Evolutionary conservation across 129 eudicot genomes (phyloP).

Genomic region (Arctium minus): DNA sequence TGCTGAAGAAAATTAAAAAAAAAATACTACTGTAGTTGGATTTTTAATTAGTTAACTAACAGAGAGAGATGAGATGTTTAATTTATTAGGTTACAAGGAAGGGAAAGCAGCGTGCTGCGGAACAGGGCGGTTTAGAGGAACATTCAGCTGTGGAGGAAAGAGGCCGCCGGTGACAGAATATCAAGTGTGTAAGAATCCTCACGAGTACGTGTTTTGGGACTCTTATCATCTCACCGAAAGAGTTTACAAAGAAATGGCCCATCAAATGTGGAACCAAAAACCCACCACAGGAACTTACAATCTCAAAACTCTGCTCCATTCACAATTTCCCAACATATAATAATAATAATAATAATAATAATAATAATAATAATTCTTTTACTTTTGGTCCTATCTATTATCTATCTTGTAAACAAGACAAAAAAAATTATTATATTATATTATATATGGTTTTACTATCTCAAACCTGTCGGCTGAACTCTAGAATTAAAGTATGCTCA

Average conservation of each 20-base stretch:
- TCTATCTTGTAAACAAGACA: neutral
- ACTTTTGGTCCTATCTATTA: neutral
- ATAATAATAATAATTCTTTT: neutral
- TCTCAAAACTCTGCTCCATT: slow-evolving; percentile 34
- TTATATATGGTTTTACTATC: neutral
- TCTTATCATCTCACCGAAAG: slow-evolving; percentile 50
- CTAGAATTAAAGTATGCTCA: neutral
- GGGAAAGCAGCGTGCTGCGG: slow-evolving; percentile 80
- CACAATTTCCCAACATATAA: neutral
- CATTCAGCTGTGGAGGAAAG: slow-evolving; percentile 70
- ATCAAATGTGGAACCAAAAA: slow-evolving; percentile 45
- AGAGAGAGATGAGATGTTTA: neutral
- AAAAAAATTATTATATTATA: no score
- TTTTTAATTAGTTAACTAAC: neutral
- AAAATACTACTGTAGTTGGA: no score
- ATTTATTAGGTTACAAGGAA: slow-evolving; percentile 48
- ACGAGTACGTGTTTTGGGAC: slow-evolving; percentile 59
- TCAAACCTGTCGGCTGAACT: neutral
- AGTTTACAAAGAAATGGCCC: slow-evolving; percentile 37
- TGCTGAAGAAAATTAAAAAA: no score
- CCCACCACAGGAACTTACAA: slow-evolving; percentile 22
- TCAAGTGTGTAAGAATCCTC: slow-evolving; percentile 51
- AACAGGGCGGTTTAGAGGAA: slow-evolving; percentile 58
- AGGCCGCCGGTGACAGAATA: slow-evolving; percentile 44
- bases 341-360: neutral